Evolutionary conservation across 2,329 filamentous ascomycete genomes (phyloP).

Genomic region (Geosmithia morbida): DNA sequence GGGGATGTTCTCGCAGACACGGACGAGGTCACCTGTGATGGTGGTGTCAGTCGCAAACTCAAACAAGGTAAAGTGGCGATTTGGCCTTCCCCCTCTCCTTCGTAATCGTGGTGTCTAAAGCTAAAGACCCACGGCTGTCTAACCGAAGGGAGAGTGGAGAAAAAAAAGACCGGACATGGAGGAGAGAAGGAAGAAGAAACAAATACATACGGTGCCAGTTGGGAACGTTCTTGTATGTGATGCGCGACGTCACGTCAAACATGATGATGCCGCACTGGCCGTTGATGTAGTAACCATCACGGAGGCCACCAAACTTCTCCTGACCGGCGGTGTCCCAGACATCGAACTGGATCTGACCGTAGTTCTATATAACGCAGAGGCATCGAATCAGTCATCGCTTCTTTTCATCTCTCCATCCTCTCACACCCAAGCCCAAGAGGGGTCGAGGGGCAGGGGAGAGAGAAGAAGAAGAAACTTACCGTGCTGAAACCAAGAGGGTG

Average conservation of each 20-base stretch:
- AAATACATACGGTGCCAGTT: constrained; percentile 93
- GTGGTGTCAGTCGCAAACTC: constrained; percentile 5
- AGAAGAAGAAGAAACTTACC: constrained; percentile 43
- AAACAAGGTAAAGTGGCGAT: not conserved
- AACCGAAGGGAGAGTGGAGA: not conserved
- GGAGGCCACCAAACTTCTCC: constrained; percentile 98
- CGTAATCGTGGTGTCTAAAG: too few relatives aligned
- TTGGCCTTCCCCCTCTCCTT: not conserved
- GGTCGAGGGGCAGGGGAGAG: not conserved
- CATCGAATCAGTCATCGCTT: constrained; percentile 9
- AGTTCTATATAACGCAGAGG: constrained; percentile 47
- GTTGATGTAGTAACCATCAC: constrained; percentile 99
- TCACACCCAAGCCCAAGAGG: not conserved
- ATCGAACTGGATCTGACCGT: constrained; percentile 93
- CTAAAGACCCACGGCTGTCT: not conserved
- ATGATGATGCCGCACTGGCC: constrained; percentile 99
- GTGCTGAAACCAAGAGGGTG: constrained; percentile 97
- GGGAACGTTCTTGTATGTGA: constrained; percentile 99
- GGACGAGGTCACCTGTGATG: constrained; percentile 75
- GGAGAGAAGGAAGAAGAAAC: not conserved
- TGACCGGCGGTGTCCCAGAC: constrained; percentile 98
- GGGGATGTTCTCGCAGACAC: constrained; percentile 97
- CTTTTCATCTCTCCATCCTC: not conserved
- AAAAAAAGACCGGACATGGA: not conserved
- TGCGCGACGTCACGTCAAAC: constrained; percentile 98